Conservation (phyloP, 495 filamentous ascomycete species). For the Penicillium crystallinum region DNA sequence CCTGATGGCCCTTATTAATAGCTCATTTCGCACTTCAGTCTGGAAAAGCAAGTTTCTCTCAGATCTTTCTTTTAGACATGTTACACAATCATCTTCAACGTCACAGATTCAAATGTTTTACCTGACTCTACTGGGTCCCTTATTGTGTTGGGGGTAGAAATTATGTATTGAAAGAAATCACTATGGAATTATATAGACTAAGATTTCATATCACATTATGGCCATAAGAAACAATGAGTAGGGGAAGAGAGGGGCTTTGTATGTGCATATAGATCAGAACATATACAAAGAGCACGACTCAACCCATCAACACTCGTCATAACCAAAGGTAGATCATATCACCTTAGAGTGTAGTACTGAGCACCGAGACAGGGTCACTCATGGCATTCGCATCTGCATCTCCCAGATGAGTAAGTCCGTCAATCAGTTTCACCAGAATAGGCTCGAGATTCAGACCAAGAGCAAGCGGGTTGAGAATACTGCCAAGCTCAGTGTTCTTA, state of each 20-base stretch:
- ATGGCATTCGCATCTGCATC: constrained; percentile 17
- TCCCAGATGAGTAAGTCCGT: constrained; percentile 15
- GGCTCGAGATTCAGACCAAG: constrained; percentile 28
- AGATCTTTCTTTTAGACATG: not conserved
- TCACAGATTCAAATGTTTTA: too few species aligned
- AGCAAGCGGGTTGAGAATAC: constrained; percentile 22
- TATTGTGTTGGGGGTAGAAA: not conserved
- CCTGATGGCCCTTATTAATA: not conserved
- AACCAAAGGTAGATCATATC: not conserved
- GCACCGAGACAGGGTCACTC: constrained; percentile 12
- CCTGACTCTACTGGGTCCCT: too few species aligned
- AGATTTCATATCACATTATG: too few species aligned
- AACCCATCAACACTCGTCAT: not conserved
- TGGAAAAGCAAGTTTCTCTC: too few species aligned
- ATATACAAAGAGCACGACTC: not conserved
- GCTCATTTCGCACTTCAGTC: too few species aligned
- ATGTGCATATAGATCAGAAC: not conserved
- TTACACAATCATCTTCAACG: not conserved
- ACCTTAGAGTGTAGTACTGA: not conserved
- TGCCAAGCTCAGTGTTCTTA: constrained; percentile 16
- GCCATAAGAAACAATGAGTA: not conserved
- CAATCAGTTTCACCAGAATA: constrained; percentile 18
- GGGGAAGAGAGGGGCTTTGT: not conserved
- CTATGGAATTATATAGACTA: not conserved
- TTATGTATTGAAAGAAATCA: not conserved